Evolutionary conservation across 805 yeast species (phyloP).

Genomic region (Starmerella powellii): DNA sequence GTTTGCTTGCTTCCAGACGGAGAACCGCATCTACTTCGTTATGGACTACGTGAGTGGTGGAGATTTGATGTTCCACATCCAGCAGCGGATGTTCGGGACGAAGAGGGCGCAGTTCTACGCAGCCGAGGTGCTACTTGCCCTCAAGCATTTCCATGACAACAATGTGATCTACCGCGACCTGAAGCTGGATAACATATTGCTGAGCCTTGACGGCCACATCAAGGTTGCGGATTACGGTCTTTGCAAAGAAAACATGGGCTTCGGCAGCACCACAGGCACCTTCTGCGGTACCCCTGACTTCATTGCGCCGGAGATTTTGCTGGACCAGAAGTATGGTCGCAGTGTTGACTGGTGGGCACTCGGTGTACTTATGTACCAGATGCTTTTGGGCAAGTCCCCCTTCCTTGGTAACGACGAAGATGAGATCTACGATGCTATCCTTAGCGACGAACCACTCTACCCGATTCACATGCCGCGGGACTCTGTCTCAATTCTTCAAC

Average conservation of each 20-base stretch:
- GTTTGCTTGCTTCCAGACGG: slow-evolving; percentile 95
- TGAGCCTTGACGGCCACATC: slow-evolving; percentile 85
- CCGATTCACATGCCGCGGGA: slow-evolving; percentile 97
- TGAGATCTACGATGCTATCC: slow-evolving; percentile 91
- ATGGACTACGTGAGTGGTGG: slow-evolving; percentile 98
- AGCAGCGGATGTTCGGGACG: slow-evolving; percentile 75
- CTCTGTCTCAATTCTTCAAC: slow-evolving; percentile 86
- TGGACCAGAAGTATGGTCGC: slow-evolving; percentile 83
- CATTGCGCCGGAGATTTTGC: slow-evolving; percentile 96
- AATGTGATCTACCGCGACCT: slow-evolving; percentile 94
- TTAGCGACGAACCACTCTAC: slow-evolving; percentile 90
- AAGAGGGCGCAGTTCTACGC: slow-evolving; percentile 95
- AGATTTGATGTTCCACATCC: slow-evolving; percentile 98
- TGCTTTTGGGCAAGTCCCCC: slow-evolving; percentile 93
- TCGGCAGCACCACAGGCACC: slow-evolving; percentile 60
- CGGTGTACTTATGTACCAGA: slow-evolving; percentile 91
- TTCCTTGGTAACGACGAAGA: slow-evolving; percentile 96
- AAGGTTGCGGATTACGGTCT: slow-evolving; percentile 95
- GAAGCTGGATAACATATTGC: slow-evolving; percentile 84
- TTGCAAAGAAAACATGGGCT: slow-evolving; percentile 89
- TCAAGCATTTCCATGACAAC: slow-evolving; percentile 86
- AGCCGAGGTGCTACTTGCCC: slow-evolving; percentile 83
- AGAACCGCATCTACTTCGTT: slow-evolving; percentile 90
- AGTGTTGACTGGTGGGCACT: slow-evolving; percentile 99
- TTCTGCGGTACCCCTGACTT: slow-evolving; percentile 99